These are phyloP conservation scores for Amauroascus verrucosus DNA, from an alignment of 2,329 filamentous ascomycete genomes.

Conservation along the genomic window DNA sequence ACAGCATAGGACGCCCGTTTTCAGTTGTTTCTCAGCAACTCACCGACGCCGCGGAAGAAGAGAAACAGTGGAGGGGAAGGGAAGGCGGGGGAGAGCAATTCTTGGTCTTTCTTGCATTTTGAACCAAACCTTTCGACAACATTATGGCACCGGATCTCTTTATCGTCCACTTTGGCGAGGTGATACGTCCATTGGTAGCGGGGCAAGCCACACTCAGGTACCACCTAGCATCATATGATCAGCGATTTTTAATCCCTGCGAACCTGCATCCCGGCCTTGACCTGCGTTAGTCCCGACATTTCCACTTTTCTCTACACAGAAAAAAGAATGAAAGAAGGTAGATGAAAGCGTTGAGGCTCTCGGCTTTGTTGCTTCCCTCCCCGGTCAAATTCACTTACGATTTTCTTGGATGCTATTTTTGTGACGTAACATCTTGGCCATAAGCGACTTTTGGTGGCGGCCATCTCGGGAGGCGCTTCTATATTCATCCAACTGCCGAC, in stretches of 20 bases:
- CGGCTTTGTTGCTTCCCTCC: too few species aligned
- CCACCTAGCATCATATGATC: slow-evolving; percentile 2
- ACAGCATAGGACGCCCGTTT: too few species aligned
- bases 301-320: neutral
- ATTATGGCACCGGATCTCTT: neutral
- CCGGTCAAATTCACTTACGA: too few species aligned
- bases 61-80: too few species aligned
- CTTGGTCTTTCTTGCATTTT: neutral
- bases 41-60: too few species aligned
- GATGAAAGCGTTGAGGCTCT: too few species aligned
- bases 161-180: neutral
- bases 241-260: neutral
- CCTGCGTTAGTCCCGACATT: neutral
- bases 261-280: neutral
- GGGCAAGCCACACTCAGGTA: slow-evolving; percentile 1
- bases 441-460: neutral
- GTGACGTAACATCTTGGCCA: neutral
- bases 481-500: too few species aligned
- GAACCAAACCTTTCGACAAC: neutral
- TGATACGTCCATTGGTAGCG: neutral
- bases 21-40: too few species aligned
- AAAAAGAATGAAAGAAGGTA: too few species aligned
- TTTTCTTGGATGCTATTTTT: neutral
- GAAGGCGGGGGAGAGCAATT: neutral
- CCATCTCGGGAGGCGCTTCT: too few species aligned